Base-by-base conservation (phyloP, 345 rosid species). In the Linum lewisii region DNA sequence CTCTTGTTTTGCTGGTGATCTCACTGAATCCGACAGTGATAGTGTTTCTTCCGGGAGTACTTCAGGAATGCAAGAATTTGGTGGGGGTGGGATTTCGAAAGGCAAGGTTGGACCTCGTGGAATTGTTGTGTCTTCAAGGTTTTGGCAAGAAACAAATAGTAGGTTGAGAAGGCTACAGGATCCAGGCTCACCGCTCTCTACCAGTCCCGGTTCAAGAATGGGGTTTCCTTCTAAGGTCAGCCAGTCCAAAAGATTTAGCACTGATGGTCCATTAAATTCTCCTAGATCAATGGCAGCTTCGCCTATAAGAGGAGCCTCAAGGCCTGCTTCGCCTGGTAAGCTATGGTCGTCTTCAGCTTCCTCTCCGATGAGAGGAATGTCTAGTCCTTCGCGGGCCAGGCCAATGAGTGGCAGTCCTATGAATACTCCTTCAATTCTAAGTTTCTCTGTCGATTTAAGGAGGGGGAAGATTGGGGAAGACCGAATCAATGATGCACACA, bases 141-240 rank as follows among this genome's bases (percentile, higher is more conserved):
- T 92, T 74, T 92, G 98, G 96, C 98, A 83, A 68, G 96, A 92
- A 75, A 86, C 96, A 49, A 88, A 92, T 66, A 83, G 81, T 70
- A 81, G 93, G 74, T 68, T 92, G 75, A 83, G 98, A 69, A 72
- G 96, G 68, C 70, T 88, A 60, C 96, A 84, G 68, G 98, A 92
- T 76, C 95, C 90, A 0, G 82, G 90, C 19, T 86, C 91, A 1
- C 91, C 89, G 21, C 64, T 82, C 61, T 83, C 74, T 21, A 54
- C 76, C 21, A 84, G 86, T 72, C 91, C 87, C 5, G 77, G 77
- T 60, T 77, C 81, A 0, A 82, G 86, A 76, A 73, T 64, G 50
- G 77, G 73, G 63, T 23, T 76, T 50, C 75, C 83, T 51, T 69
- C 87, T 59, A 92, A 83, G 74, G 58, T 73, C 16, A 67, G 66